phyloP scores from a whole-genome alignment of 1,139 yeast genomes.

The Pichia sp. region DNA sequence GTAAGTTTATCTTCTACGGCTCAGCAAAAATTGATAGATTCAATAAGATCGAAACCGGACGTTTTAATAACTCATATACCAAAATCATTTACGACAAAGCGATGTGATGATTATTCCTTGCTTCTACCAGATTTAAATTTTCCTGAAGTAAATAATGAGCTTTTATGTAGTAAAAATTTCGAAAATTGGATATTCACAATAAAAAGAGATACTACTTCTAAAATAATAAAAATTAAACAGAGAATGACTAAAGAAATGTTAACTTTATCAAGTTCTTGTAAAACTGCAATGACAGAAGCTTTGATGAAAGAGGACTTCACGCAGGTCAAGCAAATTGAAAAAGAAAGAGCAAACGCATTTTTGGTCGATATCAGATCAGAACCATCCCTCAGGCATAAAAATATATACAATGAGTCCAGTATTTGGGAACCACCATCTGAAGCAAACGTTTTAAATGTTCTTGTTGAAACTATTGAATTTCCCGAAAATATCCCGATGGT shows the following conservation, averaged over 20 bases:
- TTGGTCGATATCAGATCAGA: background rate
- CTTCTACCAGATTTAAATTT: background rate
- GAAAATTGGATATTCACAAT: background rate
- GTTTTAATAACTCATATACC: background rate
- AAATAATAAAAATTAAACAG: no score
- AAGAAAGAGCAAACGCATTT: background rate
- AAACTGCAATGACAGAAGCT: background rate
- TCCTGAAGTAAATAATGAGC: background rate
- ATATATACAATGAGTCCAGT: no score
- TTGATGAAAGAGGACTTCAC: background rate
- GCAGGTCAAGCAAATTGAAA: background rate
- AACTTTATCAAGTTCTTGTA: background rate
- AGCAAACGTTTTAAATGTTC: background rate
- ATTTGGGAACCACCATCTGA: no score
- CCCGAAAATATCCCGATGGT: background rate
- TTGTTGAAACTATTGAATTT: background rate
- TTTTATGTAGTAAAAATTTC: no score
- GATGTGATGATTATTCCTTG: background rate
- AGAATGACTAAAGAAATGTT: background rate
- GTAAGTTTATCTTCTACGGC: slow-evolving; percentile 4
- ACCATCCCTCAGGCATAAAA: no score
- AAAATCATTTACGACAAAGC: background rate
- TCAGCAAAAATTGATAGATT: slow-evolving; percentile 6
- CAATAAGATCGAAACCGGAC: background rate
- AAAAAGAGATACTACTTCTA: no score